phyloP scores from a whole-genome alignment of 2,329 filamentous ascomycete genomes.

The Claviceps pazoutovae region DNA sequence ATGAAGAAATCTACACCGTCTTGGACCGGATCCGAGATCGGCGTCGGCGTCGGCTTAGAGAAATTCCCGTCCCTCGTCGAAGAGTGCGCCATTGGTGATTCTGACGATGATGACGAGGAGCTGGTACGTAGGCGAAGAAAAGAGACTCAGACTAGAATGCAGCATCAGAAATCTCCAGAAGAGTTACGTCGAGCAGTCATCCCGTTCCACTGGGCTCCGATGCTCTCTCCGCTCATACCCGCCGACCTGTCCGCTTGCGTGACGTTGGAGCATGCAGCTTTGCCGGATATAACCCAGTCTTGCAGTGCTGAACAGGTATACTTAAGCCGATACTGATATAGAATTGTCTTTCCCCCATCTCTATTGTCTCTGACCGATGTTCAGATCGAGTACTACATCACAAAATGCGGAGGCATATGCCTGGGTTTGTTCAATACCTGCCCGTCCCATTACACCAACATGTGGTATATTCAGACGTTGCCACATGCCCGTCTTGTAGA shows the following conservation, averaged over 20 bases:
- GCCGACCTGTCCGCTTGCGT: constrained; percentile 47
- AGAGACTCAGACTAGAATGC: constrained; percentile 2
- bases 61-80: not conserved
- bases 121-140: constrained; percentile 3
- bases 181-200: constrained; percentile 22
- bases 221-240: constrained; percentile 53
- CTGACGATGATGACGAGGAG: constrained; percentile 7
- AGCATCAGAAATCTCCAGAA: constrained; percentile 5
- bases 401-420: constrained; percentile 44
- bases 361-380: not conserved
- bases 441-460: constrained; percentile 28
- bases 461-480: constrained; percentile 37
- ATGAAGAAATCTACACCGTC: not conserved
- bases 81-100: constrained; percentile 6
- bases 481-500: constrained; percentile 41
- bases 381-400: constrained; percentile 14
- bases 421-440: constrained; percentile 67
- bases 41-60: not conserved
- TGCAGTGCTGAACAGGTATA: constrained; percentile 40
- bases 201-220: constrained; percentile 46
- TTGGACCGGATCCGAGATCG: not conserved
- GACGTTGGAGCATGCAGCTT: constrained; percentile 23
- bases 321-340: not conserved
- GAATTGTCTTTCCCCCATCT: not conserved
- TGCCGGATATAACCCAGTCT: constrained; percentile 34